Evolutionary conservation across 371 early-diverging fungal genomes (phyloP), one percentile per base, ranked within the genome.

Genomic region (Zychaea mexicana): DNA sequence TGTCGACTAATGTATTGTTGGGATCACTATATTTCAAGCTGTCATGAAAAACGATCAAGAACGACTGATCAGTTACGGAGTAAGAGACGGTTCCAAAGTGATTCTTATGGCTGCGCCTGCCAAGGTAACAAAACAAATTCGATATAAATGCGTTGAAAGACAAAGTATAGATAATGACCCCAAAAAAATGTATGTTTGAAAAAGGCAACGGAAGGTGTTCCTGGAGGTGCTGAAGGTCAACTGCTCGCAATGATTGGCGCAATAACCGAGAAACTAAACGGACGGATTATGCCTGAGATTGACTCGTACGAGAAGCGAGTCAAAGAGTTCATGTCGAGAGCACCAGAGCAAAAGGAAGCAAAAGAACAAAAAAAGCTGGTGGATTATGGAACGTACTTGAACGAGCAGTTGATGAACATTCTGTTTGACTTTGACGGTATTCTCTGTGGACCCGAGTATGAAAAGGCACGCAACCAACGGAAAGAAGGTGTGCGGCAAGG

Each of bases 341-440:
- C 19, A 3, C 15, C 24, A 28, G 17, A 26, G 2, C 27, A n/a
- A 9, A 27, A 46, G 28, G 62, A 70, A 19, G 24, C 60, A 9
- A 66, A 70, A 47, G 39, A 62, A 8, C 61, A 61, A 39, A 31
- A 58, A 27, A 71, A 71, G 26, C 56, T 71, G 15, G 52, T 52
- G 8, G 64, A 66, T 17, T 61, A 64, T 32, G 71, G 67, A 8
- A 31, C 61, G 2, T 71, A 67, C 26, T 54, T 71, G 19, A 59
- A 58, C 22, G 71, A 71, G 31, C 61, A 64, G 33, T 52, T 71
- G 47, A 71, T 71, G 71, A 52, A 67, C 13, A 61, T 62, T 13
- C 52, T 71, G 5, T 71, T 71, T 39, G 67, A 66, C 1, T 61
- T 71, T n/a, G 71, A 71, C 28, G 67, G 65, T 15, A 26, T 71